Base-by-base conservation (phyloP, 2,329 filamentous ascomycete genomes). In the Sarocladium brachiariae region DNA sequence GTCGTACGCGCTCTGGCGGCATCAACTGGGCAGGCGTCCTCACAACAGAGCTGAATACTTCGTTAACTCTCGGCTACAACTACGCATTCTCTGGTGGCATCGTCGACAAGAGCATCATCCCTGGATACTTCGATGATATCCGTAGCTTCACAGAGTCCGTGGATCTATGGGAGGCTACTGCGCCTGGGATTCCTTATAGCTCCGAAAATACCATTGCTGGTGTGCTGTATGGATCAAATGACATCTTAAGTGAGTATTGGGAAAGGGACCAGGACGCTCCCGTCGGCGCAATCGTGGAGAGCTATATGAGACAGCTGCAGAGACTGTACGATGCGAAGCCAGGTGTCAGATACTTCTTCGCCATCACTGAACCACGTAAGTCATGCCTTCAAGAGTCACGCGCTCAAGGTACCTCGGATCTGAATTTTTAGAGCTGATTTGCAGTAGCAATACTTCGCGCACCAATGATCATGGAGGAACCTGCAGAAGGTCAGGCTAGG, bases 181-280 rank as follows among this genome's bases (percentile, higher is more conserved):
- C 63, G 7, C 52, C 64, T 0, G 52, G 54, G 1, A 61, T 63
- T 11, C 63, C 68, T 0, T 74, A 70, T 71, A 66, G 59, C 13
- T 59, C 66, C 1, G 51, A 53, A 1, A 63, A 70, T 52, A 68
- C 70, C 0, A 67, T 80, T 1, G 76, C 77, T 53, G 69, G 70
- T 4, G 70, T 77, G 48, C 79, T 70, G 65, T 75, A 80, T 48
- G 77, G 77, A 30, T 74, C 80, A 57, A 81, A 81, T 58, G 77
- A 81, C 55, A 68, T 80, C 14, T 73, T 73, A 13, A 76, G 74
- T 57, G 66, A 67, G 9, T 78, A 72, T 65, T 71, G 63, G 59
- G 25, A 23, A 18, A 53, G 56, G 3, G 52, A 56, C 13, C 53
- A 58, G 37, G 59, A 58, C 34, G 53, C 57, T 5, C 53, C 70